Conservation (phyloP, 345 rosid species). For the Barbarea vulgaris region DNA sequence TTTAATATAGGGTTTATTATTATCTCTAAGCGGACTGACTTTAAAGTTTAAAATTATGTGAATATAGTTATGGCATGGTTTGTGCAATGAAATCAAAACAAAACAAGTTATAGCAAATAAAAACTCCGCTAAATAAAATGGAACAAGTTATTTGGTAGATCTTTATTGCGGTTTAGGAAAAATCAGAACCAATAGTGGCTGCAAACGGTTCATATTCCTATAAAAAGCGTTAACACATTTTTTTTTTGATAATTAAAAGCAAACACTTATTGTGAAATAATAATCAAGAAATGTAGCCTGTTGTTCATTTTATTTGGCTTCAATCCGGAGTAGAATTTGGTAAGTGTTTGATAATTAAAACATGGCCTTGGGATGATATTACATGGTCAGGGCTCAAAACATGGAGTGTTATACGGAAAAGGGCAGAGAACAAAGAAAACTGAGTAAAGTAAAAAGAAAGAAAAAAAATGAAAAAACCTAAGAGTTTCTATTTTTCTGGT, state of each 20-base stretch:
- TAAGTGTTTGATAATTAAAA: neutral
- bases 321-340: neutral
- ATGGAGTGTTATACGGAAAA: conserved; percentile 37
- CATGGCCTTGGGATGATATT: neutral
- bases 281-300: neutral
- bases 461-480: neutral
- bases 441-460: neutral
- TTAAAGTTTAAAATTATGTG: neutral
- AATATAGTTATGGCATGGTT: neutral
- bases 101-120: neutral
- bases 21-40: neutral
- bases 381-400: conserved; percentile 32
- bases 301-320: neutral
- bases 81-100: neutral
- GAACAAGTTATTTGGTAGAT: neutral
- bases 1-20: neutral
- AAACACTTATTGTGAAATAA: neutral
- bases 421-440: neutral
- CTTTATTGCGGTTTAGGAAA: neutral
- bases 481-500: conserved; percentile 5
- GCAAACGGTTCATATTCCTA: neutral
- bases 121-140: neutral
- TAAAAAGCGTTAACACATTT: too few relatives aligned
- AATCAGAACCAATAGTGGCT: neutral
- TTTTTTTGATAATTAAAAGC: too few relatives aligned